phyloP scores from a whole-genome alignment of 140 eudicot genomes.

The Anethum foeniculum region DNA sequence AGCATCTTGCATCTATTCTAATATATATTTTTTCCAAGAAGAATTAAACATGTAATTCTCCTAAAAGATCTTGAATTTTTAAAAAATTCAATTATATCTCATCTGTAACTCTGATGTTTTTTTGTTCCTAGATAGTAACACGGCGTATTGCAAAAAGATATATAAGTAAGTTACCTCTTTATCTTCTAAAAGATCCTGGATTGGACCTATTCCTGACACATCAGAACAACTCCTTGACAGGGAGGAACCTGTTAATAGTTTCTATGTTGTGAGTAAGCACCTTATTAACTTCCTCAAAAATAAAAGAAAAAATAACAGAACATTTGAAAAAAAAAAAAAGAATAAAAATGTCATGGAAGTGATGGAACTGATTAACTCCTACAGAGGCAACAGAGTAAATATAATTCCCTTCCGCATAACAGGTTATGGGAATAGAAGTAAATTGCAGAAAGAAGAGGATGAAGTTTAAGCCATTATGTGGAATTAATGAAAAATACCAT shows the following conservation, averaged over 20 bases:
- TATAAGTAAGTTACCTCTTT: slow-evolving; percentile 41
- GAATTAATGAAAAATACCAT: slow-evolving; percentile 27
- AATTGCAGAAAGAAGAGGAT: not conserved
- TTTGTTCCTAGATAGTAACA: not conserved
- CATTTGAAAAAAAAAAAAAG: not conserved
- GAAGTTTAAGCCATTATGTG: not conserved
- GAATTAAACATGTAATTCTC: not conserved
- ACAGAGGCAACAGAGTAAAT: not conserved
- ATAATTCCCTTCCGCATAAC: not conserved
- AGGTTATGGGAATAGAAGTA: not conserved
- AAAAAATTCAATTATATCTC: not conserved
- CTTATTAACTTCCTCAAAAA: not conserved
- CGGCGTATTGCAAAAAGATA: not conserved
- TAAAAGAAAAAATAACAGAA: not conserved
- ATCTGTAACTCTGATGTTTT: not conserved
- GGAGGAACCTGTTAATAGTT: slow-evolving; percentile 51
- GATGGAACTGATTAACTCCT: not conserved
- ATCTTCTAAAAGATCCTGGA: slow-evolving; percentile 46
- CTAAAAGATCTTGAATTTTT: not conserved
- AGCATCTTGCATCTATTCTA: not conserved
- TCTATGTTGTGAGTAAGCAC: slow-evolving; percentile 10
- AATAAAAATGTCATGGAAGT: not conserved
- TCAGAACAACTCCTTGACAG: slow-evolving; percentile 71
- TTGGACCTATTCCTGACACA: slow-evolving; percentile 45
- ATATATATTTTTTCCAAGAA: not conserved